Base-by-base conservation (phyloP, 73 alveolate species). In the Symbiodinium natans region DNA sequence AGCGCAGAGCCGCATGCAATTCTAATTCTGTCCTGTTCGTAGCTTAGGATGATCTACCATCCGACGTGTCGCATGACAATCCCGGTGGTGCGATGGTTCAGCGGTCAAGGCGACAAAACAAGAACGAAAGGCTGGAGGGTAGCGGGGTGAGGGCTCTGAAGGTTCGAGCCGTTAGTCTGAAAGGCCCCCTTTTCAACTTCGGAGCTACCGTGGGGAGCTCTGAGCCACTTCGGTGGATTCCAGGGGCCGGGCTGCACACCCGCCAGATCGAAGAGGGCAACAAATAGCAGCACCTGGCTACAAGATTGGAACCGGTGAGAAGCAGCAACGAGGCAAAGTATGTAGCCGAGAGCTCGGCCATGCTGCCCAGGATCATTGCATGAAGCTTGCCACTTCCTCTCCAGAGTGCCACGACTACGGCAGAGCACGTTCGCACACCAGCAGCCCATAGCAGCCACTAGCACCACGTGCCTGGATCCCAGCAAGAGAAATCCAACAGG, bases 401-500 rank as follows among this genome's bases (percentile, higher is more conserved):
- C 36, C 5, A 23, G 63, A 48, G 17, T 10, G 33, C 36, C 27
- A 59, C 27, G 27, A 5, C 31, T 5, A 3, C 5, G 7, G 77
- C 27, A n/a, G n/a, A 19, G 34, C 33, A 68, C 36, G 36, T 36
- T n/a, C 27, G 36, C 19, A 13, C 68, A 52, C 68, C 21, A 27
- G 29, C 68, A 52, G 71, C 71, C 71, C 27, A 23, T 13, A 23
- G n/a, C n/a, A n/a, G n/a, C 23, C 8, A 27, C 68, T 2, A 52
- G 21, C 13, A 8, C 38, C 11, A 21, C 13, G 40, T 8, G 92
- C 92, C 97, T 90, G 89, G 88, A 41, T 90, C 97, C 97, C 97
- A 90, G 46, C 97, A 82, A 15, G 97, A 90, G 88, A 90, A 90
- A 59, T 90, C 97, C 80, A 90, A 41, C 88, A 90, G n/a, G 88